A percentile compares a stretch with the other conserved stretches of the same genome.
phyloP scores from a whole-genome alignment of 2,329 filamentous ascomycete species.

The Elsinoe perseae region DNA sequence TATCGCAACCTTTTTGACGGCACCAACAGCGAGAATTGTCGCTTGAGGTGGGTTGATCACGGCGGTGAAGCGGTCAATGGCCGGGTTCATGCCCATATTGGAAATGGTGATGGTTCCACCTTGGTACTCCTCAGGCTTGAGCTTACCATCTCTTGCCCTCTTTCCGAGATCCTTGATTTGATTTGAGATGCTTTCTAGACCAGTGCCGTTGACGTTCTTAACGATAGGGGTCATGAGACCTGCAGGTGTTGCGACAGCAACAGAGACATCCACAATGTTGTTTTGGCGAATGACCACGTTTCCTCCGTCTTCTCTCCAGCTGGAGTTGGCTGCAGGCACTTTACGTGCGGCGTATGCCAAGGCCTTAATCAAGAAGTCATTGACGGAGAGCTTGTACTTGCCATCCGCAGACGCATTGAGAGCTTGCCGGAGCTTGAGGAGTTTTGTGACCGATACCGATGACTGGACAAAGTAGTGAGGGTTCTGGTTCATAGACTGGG shows the following conservation, averaged over 20 bases:
- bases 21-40: slow-evolving; percentile 88
- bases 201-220: slow-evolving; percentile 75
- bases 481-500: slow-evolving; percentile 84
- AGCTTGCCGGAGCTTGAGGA: slow-evolving; percentile 89
- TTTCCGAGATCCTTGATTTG: slow-evolving; percentile 95
- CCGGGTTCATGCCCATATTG: slow-evolving; percentile 99
- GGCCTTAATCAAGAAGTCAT: slow-evolving; percentile 98
- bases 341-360: slow-evolving; percentile 81
- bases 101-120: slow-evolving; percentile 98
- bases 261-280: slow-evolving; percentile 87
- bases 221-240: slow-evolving; percentile 98
- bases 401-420: slow-evolving; percentile 83
- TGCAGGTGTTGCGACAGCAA: slow-evolving; percentile 85
- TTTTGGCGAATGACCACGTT: slow-evolving; percentile 78
- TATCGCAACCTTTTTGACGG: slow-evolving; percentile 88
- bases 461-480: slow-evolving; percentile 97
- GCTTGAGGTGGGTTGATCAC: slow-evolving; percentile 99
- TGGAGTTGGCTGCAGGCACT: slow-evolving; percentile 92
- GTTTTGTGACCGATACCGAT: slow-evolving; percentile 84
- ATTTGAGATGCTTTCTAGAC: slow-evolving; percentile 78
- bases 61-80: slow-evolving; percentile 93
- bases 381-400: slow-evolving; percentile 99
- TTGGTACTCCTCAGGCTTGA: slow-evolving; percentile 99
- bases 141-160: slow-evolving; percentile 91
- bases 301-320: slow-evolving; percentile 75